Percentiles rank a stretch among this genome's conserved stretches.
phyloP scores from a whole-genome alignment of 768 basidiomycete genomes.

The Dioszegia hungarica region DNA sequence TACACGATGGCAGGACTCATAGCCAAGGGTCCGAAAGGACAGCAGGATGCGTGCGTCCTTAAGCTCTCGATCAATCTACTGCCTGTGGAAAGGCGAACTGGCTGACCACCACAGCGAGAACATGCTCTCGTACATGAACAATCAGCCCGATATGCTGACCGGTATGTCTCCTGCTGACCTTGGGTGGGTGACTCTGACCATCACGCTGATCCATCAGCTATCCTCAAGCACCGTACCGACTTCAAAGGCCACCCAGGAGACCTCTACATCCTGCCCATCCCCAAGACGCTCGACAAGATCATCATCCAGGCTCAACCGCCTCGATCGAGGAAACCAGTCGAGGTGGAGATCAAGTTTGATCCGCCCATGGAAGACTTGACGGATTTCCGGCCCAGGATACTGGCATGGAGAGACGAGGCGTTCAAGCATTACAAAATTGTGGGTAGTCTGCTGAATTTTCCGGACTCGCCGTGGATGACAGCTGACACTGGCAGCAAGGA shows the following conservation, averaged over 20 bases:
- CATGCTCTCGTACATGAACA: slow-evolving; percentile 13
- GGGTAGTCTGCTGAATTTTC: too few species aligned
- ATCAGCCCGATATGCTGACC: slow-evolving; percentile 24
- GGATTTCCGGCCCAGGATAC: slow-evolving; percentile 12
- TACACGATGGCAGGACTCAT: not conserved
- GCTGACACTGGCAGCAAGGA: slow-evolving; percentile 6
- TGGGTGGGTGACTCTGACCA: too few species aligned
- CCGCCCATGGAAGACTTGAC: slow-evolving; percentile 11
- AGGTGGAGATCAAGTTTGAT: slow-evolving; percentile 14
- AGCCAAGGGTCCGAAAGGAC: slow-evolving; percentile 5
- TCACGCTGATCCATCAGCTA: slow-evolving; percentile 19
- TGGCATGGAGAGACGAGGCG: slow-evolving; percentile 14
- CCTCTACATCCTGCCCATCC: slow-evolving; percentile 10
- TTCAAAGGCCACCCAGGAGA: slow-evolving; percentile 17
- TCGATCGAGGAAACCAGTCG: not conserved
- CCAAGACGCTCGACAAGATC: slow-evolving; percentile 1
- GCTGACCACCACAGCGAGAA: slow-evolving; percentile 9
- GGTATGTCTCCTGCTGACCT: slow-evolving; percentile 4
- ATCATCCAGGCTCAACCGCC: slow-evolving; percentile 10
- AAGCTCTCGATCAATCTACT: not conserved
- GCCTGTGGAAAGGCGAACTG: not conserved
- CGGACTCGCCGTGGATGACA: too few species aligned
- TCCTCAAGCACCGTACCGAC: slow-evolving; percentile 19
- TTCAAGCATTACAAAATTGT: slow-evolving; percentile 24
- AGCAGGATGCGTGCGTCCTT: slow-evolving; percentile 17